phyloP scores from a whole-genome alignment of 805 yeast species.

The Pichia pseudocactophila region DNA sequence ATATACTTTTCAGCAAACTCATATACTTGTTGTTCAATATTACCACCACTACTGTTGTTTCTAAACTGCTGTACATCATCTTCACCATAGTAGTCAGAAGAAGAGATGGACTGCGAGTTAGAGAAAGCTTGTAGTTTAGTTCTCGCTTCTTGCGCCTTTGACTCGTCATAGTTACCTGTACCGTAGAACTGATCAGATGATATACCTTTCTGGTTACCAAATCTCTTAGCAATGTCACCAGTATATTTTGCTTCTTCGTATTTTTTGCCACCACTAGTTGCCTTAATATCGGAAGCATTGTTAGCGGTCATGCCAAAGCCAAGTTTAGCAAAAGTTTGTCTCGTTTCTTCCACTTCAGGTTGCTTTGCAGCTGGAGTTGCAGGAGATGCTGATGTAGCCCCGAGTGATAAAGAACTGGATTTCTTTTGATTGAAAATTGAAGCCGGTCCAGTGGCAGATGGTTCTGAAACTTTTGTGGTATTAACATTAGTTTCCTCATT shows the following conservation, averaged over 20 bases:
- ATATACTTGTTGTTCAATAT: slow-evolving; percentile 44
- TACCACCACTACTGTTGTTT: slow-evolving; percentile 24
- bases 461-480: slow-evolving; percentile 12
- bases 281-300: slow-evolving; percentile 32
- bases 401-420: not conserved
- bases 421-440: slow-evolving; percentile 5
- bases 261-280: slow-evolving; percentile 15
- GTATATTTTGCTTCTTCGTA: slow-evolving; percentile 42
- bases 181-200: slow-evolving; percentile 95
- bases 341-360: slow-evolving; percentile 34
- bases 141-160: slow-evolving; percentile 70
- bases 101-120: slow-evolving; percentile 87
- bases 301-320: slow-evolving; percentile 87
- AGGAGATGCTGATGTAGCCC: not conserved
- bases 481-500: slow-evolving; percentile 16
- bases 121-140: slow-evolving; percentile 71
- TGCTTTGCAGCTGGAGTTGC: not conserved
- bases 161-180: slow-evolving; percentile 72
- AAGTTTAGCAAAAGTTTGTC: slow-evolving; percentile 68
- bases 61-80: slow-evolving; percentile 26
- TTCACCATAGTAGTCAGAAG: slow-evolving; percentile 87
- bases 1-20: slow-evolving; percentile 62
- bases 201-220: slow-evolving; percentile 85
- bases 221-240: slow-evolving; percentile 68
- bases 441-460: slow-evolving; percentile 16